Evolutionary conservation across 2,329 filamentous ascomycete genomes (phyloP).

Genomic region (Colletotrichum lindemuthianum): DNA sequence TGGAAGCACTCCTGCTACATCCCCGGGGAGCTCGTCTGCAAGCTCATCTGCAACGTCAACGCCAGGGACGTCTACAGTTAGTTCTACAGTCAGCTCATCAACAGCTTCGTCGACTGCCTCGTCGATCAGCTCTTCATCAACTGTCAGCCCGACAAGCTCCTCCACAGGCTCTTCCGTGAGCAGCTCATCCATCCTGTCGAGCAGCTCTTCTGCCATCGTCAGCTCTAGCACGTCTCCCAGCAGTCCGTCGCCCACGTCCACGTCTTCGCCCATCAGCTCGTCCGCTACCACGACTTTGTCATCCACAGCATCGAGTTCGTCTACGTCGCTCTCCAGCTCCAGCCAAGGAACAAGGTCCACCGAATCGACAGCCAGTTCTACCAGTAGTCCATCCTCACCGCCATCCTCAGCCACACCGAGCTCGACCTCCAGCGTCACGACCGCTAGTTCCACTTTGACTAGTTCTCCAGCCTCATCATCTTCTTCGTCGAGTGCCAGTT

Average conservation of each 20-base stretch:
- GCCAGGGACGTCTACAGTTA: too few relatives aligned
- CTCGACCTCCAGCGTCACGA: background rate
- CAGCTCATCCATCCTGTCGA: background rate
- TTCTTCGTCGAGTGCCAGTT: background rate
- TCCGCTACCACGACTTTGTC: too few relatives aligned
- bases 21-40: too few relatives aligned
- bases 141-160: background rate
- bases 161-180: background rate
- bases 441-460: background rate
- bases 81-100: background rate
- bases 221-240: background rate
- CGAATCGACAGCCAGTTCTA: background rate
- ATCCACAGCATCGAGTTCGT: too few relatives aligned
- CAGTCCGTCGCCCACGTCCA: background rate
- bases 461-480: background rate
- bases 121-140: background rate
- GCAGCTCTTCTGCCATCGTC: background rate
- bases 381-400: accelerated
- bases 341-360: too few relatives aligned
- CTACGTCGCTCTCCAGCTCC: too few relatives aligned
- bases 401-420: background rate
- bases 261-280: too few relatives aligned
- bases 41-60: too few relatives aligned
- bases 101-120: background rate
- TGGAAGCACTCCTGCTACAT: too few relatives aligned